Evolutionary conservation across 805 yeast species (phyloP), one percentile per base, ranked within the genome.

Genomic region (Candida incommunis): DNA sequence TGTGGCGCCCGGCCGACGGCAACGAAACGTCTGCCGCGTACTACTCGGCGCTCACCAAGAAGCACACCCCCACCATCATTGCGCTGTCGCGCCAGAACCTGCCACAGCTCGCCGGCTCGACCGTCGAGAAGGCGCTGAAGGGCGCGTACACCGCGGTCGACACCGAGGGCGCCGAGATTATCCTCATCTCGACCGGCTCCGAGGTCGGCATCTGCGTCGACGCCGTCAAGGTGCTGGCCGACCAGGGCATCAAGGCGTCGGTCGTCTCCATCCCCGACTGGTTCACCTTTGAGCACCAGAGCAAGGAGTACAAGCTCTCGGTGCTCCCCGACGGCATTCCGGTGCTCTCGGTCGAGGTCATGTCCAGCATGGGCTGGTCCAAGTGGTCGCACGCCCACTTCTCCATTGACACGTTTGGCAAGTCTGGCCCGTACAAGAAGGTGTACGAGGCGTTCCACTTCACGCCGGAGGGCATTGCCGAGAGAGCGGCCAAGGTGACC

Each of bases 291-390:
- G 94, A 84, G 70, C 62, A 69, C 58, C 98, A 92, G 75, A 54
- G 87, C 18, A 61, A 68, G 54, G 90, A 80, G 59, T 92, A 92
- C 75, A 73, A 71, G 69, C 73, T 84, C 60, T 72, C 85, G 46
- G 94, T 92, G 50, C 74, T 92, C 68, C 98, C 98, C 63, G 94
- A 88, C 64, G 94, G 92, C 60, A 78, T 83, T 46, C 97, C 97
- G 66, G 79, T 85, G 62, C 53, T 92, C 68, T 85, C 96, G 46
- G 84, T 90, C 53, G 98, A 92, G 77, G 97, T 87, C 44, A 73
- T 86, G 78, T 68, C 94, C 46, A 78, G 95, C 45, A 71, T 75
- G 57, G 96, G 96, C 48, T 92, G 98, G 98, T 72, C 80, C 58
- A 83, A 80, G 68, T 92, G 87, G 74, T 77, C 96, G 48, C 98